A percentile compares a stretch with the other conserved stretches of the same genome.
These are phyloP conservation scores for Blastosporella zonata DNA, from an alignment of 1,284 basidiomycete species.

Conservation along the genomic window DNA sequence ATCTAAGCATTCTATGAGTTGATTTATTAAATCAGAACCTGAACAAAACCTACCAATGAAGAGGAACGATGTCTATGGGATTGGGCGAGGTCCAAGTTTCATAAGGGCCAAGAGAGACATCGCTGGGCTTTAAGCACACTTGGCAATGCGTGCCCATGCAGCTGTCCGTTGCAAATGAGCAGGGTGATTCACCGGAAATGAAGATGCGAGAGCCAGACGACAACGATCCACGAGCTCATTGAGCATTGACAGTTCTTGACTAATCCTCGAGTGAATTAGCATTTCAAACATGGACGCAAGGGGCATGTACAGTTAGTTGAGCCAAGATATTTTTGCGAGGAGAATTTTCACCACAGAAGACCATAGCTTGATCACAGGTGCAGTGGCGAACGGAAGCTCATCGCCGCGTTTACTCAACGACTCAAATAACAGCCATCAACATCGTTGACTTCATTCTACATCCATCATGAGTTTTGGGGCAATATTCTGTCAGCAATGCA, in stretches of 20 bases:
- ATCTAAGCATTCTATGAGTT: slow-evolving; percentile 19
- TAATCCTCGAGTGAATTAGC: background rate
- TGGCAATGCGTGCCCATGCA: background rate
- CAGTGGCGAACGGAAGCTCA: too few relatives aligned
- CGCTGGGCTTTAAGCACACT: background rate
- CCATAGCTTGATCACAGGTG: too few relatives aligned
- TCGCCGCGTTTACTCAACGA: too few relatives aligned
- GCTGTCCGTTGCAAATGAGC: background rate
- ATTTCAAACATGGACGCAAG: background rate
- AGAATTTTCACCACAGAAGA: too few relatives aligned
- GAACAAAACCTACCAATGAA: slow-evolving; percentile 2
- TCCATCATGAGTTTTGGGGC: slow-evolving; percentile 45
- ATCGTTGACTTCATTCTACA: background rate
- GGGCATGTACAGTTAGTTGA: background rate
- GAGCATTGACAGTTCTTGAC: background rate
- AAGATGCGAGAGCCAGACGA: background rate
- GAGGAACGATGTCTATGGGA: background rate
- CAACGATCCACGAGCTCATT: background rate
- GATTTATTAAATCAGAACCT: background rate
- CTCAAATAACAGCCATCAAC: background rate
- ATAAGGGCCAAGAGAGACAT: background rate
- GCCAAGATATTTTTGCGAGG: too few relatives aligned
- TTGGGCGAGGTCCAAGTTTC: background rate
- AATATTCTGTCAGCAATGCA: slow-evolving; percentile 81
- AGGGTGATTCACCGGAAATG: slow-evolving; percentile 8